phyloP scores from a whole-genome alignment of 2,329 filamentous ascomycete species.

The Penicillium sp. region DNA sequence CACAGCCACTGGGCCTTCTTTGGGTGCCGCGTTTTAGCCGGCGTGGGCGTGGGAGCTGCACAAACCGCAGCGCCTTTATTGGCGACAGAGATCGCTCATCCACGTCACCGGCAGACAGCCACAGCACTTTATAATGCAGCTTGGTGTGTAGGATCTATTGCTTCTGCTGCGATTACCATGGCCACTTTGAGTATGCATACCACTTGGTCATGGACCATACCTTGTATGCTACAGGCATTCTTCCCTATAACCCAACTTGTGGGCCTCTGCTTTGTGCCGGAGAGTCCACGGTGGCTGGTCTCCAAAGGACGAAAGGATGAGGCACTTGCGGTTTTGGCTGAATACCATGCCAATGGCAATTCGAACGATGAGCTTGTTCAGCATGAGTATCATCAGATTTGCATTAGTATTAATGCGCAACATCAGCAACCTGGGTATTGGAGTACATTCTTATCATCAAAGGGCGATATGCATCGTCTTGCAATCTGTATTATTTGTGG shows the following conservation, averaged over 20 bases:
- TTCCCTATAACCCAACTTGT: conserved; percentile 50
- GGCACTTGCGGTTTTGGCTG: conserved; percentile 57
- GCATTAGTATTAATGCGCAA: conserved; percentile 20
- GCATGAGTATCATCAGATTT: conserved; percentile 28
- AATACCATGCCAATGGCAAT: conserved; percentile 58
- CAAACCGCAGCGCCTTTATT: conserved; percentile 29
- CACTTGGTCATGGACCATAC: conserved; percentile 56
- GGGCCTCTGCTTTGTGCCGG: conserved; percentile 57
- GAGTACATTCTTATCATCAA: conserved; percentile 18
- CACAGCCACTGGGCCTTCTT: conserved; percentile 26
- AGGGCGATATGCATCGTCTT: conserved; percentile 22
- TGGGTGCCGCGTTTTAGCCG: conserved; percentile 30
- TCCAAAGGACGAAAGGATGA: conserved; percentile 59
- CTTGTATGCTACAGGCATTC: conserved; percentile 54
- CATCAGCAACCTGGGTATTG: conserved; percentile 16
- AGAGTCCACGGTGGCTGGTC: conserved; percentile 64
- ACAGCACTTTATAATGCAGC: conserved; percentile 32
- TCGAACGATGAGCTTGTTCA: conserved; percentile 25
- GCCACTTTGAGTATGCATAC: conserved; percentile 16
- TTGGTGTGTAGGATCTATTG: conserved; percentile 24
- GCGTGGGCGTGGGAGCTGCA: conserved; percentile 39
- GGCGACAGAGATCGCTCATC: conserved; percentile 31
- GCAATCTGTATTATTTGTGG: conserved; percentile 21
- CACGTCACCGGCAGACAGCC: conserved; percentile 28
- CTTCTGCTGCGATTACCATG: conserved; percentile 17